A percentile compares a stretch with the other conserved stretches of the same genome.
Evolutionary conservation across 2,329 filamentous ascomycete genomes (phyloP).

Genomic region (Aspergillus puulaauensis): DNA sequence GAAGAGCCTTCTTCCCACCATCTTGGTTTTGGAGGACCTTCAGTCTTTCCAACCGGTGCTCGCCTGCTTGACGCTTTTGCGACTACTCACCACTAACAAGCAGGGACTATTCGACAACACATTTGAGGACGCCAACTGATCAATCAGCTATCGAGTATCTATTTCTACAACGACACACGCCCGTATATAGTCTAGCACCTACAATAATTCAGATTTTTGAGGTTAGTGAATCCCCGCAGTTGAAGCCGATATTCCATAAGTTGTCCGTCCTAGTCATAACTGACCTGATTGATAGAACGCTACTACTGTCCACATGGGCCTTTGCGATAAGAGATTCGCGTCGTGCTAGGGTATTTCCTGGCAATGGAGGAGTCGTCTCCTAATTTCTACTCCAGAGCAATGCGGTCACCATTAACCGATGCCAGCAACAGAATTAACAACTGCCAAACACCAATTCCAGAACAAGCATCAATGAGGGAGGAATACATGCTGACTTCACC

Average conservation of each 20-base stretch:
- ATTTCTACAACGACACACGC: no score
- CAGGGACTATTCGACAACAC: background rate
- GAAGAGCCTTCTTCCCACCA: background rate
- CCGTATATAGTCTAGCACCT: background rate
- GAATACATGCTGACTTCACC: constrained; percentile 20
- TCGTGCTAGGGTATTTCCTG: constrained; percentile 20
- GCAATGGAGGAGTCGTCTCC: constrained; percentile 22
- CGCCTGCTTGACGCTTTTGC: background rate
- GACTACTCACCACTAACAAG: constrained; percentile 5
- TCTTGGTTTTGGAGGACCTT: background rate
- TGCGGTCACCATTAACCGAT: constrained; percentile 47
- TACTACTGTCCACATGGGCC: constrained; percentile 6
- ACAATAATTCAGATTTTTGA: background rate
- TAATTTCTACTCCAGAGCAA: constrained; percentile 15
- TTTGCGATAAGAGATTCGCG: constrained; percentile 11
- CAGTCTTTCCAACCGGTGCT: background rate
- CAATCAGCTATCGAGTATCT: no score
- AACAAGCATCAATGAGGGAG: constrained; percentile 13
- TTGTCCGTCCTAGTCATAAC: background rate
- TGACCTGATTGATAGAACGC: background rate
- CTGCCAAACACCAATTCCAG: constrained; percentile 26
- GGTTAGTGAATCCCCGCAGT: background rate
- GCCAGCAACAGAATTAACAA: constrained; percentile 51
- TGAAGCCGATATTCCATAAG: background rate
- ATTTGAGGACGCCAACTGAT: no score